Evolutionary conservation across 179 eudicot species (phyloP).

Genomic region (Actinidia polygama): DNA sequence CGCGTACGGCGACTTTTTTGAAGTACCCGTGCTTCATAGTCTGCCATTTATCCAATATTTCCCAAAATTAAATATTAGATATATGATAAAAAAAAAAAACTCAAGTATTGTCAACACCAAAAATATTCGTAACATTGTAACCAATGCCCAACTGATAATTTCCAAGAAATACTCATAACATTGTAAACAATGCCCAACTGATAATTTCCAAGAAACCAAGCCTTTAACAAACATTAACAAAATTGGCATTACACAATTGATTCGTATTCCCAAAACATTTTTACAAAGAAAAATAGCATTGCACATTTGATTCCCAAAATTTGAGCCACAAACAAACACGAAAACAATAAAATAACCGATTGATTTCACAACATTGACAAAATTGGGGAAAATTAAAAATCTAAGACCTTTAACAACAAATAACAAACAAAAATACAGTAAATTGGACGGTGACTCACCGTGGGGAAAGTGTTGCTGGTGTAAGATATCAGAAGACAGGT

Average conservation of each 20-base stretch:
- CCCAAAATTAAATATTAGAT: too few species aligned
- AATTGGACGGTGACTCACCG: slow-evolving; percentile 7
- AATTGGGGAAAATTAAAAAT: neutral
- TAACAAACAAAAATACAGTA: neutral
- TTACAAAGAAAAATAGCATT: too few species aligned
- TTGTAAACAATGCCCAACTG: neutral
- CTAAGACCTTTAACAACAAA: neutral
- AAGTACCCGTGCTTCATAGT: too few species aligned
- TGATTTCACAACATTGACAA: neutral
- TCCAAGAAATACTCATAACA: neutral
- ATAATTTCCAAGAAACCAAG: neutral
- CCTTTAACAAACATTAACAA: neutral
- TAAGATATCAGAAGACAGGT: slow-evolving; percentile 38
- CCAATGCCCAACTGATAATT: neutral
- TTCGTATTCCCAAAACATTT: too few species aligned
- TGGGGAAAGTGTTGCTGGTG: slow-evolving; percentile 42
- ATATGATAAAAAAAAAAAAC: too few species aligned
- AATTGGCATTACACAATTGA: neutral
- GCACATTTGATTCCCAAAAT: neutral
- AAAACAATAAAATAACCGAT: neutral
- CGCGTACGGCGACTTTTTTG: too few species aligned
- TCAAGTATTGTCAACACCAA: too few species aligned
- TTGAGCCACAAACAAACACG: neutral
- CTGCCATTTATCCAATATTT: too few species aligned
- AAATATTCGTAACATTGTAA: neutral